Evolutionary conservation across 1,284 basidiomycete genomes (phyloP).

Genomic region (Ganoderma sp.): DNA sequence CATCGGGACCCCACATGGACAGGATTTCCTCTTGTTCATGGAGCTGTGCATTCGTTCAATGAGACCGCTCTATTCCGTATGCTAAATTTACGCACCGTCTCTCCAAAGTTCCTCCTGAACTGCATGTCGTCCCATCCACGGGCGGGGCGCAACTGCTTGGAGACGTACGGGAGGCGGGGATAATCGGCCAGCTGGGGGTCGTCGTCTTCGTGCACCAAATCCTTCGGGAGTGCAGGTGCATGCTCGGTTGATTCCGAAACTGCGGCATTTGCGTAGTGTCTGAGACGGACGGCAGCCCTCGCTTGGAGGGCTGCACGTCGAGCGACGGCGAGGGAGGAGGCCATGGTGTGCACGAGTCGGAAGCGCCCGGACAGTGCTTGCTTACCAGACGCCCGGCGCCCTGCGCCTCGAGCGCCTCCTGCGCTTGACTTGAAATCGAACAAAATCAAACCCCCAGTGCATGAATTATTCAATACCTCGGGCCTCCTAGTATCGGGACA

Average conservation of each 20-base stretch:
- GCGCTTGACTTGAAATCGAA: neutral
- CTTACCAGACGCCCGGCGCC: neutral
- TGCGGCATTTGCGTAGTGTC: conserved; percentile 37
- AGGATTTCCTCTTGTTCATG: conserved; percentile 85
- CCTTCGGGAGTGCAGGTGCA: conserved; percentile 24
- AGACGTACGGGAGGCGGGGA: conserved; percentile 76
- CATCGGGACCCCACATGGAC: conserved; percentile 90
- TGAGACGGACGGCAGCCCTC: conserved; percentile 28
- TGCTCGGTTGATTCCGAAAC: conserved; percentile 15
- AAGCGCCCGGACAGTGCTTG: conserved; percentile 8
- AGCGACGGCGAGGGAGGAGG: conserved; percentile 36
- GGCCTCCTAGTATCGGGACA: too few species aligned
- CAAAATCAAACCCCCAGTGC: too few species aligned
- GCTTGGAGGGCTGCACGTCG: conserved; percentile 35
- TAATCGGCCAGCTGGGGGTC: conserved; percentile 79
- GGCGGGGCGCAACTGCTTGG: conserved; percentile 69
- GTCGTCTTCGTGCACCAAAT: conserved; percentile 43
- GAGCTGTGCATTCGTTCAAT: conserved; percentile 47
- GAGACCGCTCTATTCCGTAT: too few species aligned
- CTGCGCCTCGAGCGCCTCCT: neutral
- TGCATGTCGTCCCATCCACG: conserved; percentile 84
- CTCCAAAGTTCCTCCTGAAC: conserved; percentile 85
- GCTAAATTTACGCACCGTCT: conserved; percentile 61
- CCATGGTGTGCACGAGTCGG: conserved; percentile 30
- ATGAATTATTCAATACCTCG: too few species aligned